These are phyloP conservation scores for Neurospora sp. DNA, from an alignment of 495 filamentous ascomycete species.

Conservation along the genomic window DNA sequence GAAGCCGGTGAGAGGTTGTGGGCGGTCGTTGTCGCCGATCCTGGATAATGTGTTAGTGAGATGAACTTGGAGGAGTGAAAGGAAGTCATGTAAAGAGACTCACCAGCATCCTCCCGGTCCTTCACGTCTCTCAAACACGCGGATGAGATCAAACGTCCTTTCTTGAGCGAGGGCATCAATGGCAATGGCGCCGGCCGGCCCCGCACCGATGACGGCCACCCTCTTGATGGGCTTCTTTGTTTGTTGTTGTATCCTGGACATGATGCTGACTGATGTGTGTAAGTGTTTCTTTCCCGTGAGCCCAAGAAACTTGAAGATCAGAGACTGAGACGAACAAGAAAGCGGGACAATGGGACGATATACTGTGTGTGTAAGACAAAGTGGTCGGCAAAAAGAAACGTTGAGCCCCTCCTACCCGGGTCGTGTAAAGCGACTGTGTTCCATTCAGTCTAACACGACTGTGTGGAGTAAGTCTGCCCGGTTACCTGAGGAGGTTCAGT, in stretches of 20 bases:
- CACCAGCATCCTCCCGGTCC: conserved; percentile 50
- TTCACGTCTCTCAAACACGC: conserved; percentile 51
- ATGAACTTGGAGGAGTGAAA: not conserved
- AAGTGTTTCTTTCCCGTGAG: not conserved
- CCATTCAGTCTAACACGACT: no score
- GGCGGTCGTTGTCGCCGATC: conserved; percentile 29
- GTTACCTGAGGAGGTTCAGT: no score
- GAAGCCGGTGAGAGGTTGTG: conserved; percentile 28
- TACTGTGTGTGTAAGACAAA: not conserved
- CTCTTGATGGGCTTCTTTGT: conserved; percentile 26
- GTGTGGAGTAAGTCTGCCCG: no score
- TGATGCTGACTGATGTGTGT: not conserved
- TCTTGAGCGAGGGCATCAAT: conserved; percentile 49
- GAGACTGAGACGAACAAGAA: not conserved
- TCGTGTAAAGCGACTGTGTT: no score
- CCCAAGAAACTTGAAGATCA: not conserved
- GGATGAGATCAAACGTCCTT: conserved; percentile 43
- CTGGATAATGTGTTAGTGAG: conserved; percentile 17
- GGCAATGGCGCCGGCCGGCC: conserved; percentile 49
- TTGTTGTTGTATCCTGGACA: not conserved
- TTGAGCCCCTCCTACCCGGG: not conserved
- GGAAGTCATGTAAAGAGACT: not conserved
- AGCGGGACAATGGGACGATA: not conserved
- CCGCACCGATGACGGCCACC: conserved; percentile 50
- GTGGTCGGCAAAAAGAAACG: not conserved